Conservation (phyloP, 805 yeast species). For the Candida rishiriensis region DNA sequence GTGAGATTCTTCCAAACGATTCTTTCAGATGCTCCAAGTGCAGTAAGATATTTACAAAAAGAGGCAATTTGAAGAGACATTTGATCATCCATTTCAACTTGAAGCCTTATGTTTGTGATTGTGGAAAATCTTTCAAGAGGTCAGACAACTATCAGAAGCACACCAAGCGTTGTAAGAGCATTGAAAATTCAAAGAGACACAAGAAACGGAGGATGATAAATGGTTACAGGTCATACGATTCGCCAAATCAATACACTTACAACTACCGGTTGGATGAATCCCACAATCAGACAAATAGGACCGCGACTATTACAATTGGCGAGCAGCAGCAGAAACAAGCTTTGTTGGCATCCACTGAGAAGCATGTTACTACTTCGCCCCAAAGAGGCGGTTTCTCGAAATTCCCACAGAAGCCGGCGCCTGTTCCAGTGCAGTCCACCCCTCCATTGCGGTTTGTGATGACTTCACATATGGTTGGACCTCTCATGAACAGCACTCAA, state of each 20-base stretch:
- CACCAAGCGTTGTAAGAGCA: conserved; percentile 15
- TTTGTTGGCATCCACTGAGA: not conserved
- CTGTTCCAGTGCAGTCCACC: too few relatives aligned
- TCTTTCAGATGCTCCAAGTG: conserved; percentile 19
- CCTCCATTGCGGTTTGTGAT: too few relatives aligned
- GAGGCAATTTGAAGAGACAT: conserved; percentile 24
- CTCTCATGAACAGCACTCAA: too few relatives aligned
- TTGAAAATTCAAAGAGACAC: conserved; percentile 1
- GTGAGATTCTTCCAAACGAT: conserved; percentile 16
- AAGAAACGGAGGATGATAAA: not conserved
- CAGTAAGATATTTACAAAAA: conserved; percentile 18
- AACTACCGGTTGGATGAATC: not conserved
- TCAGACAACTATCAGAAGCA: conserved; percentile 24
- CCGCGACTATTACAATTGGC: not conserved
- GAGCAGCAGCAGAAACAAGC: conserved; percentile 3
- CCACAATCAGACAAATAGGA: not conserved
- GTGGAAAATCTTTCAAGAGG: conserved; percentile 23
- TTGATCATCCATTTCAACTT: conserved; percentile 21
- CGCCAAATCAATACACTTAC: not conserved
- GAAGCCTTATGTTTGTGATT: conserved; percentile 20
- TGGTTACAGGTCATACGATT: not conserved
- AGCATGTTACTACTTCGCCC: not conserved
- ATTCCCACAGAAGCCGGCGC: not conserved
- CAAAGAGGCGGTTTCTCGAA: not conserved
- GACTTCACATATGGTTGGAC: too few relatives aligned